Evolutionary conservation across 2,329 filamentous ascomycete genomes (phyloP), one percentile per base, ranked within the genome.

Genomic region (Akanthomyces lecanii): DNA sequence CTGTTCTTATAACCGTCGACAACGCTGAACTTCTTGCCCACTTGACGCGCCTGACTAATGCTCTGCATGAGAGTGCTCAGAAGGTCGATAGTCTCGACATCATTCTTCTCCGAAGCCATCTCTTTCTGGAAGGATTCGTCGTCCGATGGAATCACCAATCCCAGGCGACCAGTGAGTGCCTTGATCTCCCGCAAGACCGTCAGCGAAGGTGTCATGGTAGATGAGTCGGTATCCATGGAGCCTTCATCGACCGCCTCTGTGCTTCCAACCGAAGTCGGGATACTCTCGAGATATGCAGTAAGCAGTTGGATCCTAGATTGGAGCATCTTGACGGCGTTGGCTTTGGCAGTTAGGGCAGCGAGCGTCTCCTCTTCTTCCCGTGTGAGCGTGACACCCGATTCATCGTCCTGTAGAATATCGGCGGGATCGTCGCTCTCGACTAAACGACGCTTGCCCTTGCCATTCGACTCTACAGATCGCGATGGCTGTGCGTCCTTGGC

Each of bases 261-360:
- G 7, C 81, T 82, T 42, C 87, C 78, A 70, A 87, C 87, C 25
- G 86, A 87, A 8, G 85, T 81, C 1, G 90, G 89, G 2, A 95
- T 82, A 16, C 83, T 84, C 66, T 88, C 81, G 53, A 99, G 85
- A 73, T 97, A 98, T n/a, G 81, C 81, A 64, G 84, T 83, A 67
- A 94, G 83, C 62, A 94, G 82, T 51, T 84, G 82, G 68, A 95
- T 85, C 56, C 91, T 86, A 7, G 88, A 85, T 70, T 94, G 88
- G 33, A 99, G 85, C 87, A 97, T 97, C 77, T 92, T 94, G 71
- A 97, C 89, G 30, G 95, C 93, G 75, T 97, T 98, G 66, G 89
- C 85, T 71, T 96, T 97, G 65, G 92, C 90, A 33, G 89, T 95
- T 25, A 99, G 85, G 18, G 84, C 79, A 30, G 84, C 80, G 62